A percentile compares a stretch with the other conserved stretches of the same genome.
phyloP scores from a whole-genome alignment of 2,329 filamentous ascomycete species.

The Sarocladiaceae sp. region DNA sequence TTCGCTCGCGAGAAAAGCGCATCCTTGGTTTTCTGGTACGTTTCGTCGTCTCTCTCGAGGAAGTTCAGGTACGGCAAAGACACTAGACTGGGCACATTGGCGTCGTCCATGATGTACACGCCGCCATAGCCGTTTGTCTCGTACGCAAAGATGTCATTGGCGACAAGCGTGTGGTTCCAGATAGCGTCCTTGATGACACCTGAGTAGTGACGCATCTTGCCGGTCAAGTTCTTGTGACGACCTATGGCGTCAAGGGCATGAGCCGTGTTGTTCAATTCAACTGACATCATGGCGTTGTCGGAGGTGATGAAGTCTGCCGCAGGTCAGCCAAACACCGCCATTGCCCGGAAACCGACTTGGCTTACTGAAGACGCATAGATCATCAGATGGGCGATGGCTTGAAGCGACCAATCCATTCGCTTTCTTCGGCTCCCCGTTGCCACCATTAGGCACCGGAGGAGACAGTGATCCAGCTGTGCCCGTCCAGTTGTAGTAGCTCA shows the following conservation, averaged over 20 bases:
- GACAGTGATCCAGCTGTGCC: slow-evolving; percentile 19
- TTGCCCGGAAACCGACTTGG: neutral
- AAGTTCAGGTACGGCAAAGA: slow-evolving; percentile 60
- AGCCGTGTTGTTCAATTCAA: slow-evolving; percentile 51
- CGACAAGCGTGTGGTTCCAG: slow-evolving; percentile 31
- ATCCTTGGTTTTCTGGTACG: slow-evolving; percentile 72
- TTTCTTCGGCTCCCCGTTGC: slow-evolving; percentile 71
- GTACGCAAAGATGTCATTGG: slow-evolving; percentile 65
- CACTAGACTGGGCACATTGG: slow-evolving; percentile 63
- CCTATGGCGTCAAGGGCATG: slow-evolving; percentile 47
- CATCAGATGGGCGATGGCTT: slow-evolving; percentile 78
- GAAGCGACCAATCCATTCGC: slow-evolving; percentile 71
- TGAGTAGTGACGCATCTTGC: slow-evolving; percentile 22
- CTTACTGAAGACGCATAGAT: slow-evolving; percentile 62
- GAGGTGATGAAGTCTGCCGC: slow-evolving; percentile 39
- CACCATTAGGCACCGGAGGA: slow-evolving; percentile 52
- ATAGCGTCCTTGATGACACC: slow-evolving; percentile 68
- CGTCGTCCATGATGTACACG: slow-evolving; percentile 63
- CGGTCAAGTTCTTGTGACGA: slow-evolving; percentile 25
- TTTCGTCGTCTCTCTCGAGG: slow-evolving; percentile 47
- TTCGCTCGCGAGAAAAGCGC: slow-evolving; percentile 74
- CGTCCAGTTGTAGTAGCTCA: slow-evolving; percentile 25
- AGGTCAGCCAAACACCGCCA: neutral
- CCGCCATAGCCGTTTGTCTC: slow-evolving; percentile 71
- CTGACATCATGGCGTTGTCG: slow-evolving; percentile 33